phyloP scores from a whole-genome alignment of 129 eudicot species.

The Silybum marianum region DNA sequence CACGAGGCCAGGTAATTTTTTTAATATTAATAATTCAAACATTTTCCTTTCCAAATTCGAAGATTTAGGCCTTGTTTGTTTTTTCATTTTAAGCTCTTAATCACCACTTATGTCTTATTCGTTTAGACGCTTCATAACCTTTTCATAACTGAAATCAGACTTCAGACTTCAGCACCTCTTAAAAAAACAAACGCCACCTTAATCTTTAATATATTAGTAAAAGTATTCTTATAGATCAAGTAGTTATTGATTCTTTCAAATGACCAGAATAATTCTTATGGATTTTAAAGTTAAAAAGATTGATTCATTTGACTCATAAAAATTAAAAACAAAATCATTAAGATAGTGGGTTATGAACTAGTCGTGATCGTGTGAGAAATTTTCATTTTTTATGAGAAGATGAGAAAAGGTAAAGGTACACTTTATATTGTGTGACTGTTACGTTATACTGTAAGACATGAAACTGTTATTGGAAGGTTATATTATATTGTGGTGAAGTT shows the following conservation, averaged over 20 bases:
- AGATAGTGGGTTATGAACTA: neutral
- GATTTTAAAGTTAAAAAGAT: neutral
- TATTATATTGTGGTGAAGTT: neutral
- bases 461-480: neutral
- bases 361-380: neutral
- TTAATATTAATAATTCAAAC: neutral
- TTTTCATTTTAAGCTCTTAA: no score
- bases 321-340: neutral
- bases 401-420: neutral
- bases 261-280: neutral
- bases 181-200: no score
- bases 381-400: neutral
- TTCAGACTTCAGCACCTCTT: no score
- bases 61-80: no score
- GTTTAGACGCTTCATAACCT: no score
- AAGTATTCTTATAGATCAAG: neutral
- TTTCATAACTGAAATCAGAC: no score
- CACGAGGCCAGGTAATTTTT: constrained; percentile 72
- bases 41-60: neutral
- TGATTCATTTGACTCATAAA: neutral
- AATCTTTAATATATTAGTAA: neutral
- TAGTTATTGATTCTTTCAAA: neutral
- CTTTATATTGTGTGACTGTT: neutral
- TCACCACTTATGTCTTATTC: no score
- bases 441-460: neutral